These are phyloP conservation scores for Gaertneriomyces sp. DNA, from an alignment of 192 early-diverging fungal species.

Conservation along the genomic window DNA sequence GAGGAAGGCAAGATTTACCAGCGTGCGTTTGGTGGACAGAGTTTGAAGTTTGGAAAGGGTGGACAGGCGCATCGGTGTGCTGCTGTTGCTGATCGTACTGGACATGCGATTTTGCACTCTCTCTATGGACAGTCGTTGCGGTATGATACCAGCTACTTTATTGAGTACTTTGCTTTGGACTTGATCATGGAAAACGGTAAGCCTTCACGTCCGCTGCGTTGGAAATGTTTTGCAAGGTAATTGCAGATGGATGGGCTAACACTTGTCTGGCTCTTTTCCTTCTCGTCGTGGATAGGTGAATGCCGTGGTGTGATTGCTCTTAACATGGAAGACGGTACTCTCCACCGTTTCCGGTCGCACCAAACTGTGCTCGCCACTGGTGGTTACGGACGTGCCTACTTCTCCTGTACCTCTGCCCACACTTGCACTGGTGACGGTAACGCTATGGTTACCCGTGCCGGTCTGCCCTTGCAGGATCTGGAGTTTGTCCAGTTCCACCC, in stretches of 20 bases:
- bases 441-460: slow-evolving; percentile 97
- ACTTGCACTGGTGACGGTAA: slow-evolving; percentile 99
- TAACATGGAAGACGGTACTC: slow-evolving; percentile 96
- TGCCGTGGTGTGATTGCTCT: slow-evolving; percentile 96
- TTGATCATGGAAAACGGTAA: slow-evolving; percentile 96
- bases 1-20: slow-evolving; percentile 98
- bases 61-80: slow-evolving; percentile 98
- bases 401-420: slow-evolving; percentile 96
- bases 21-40: slow-evolving; percentile 97
- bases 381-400: slow-evolving; percentile 98
- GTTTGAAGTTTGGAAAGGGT: slow-evolving; percentile 91
- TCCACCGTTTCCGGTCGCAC: slow-evolving; percentile 96
- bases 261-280: background rate
- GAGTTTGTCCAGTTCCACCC: slow-evolving; percentile 99
- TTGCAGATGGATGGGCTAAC: background rate
- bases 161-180: slow-evolving; percentile 99
- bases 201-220: background rate
- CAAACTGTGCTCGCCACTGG: slow-evolving; percentile 99
- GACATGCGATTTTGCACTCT: slow-evolving; percentile 95
- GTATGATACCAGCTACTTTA: slow-evolving; percentile 95
- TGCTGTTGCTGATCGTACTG: slow-evolving; percentile 97
- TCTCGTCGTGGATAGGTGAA: slow-evolving; percentile 35
- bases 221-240: background rate
- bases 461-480: slow-evolving; percentile 94
- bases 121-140: slow-evolving; percentile 96